These are phyloP conservation scores for Ceratobasidium sp. DNA, from an alignment of 1,284 basidiomycete species.

Conservation along the genomic window DNA sequence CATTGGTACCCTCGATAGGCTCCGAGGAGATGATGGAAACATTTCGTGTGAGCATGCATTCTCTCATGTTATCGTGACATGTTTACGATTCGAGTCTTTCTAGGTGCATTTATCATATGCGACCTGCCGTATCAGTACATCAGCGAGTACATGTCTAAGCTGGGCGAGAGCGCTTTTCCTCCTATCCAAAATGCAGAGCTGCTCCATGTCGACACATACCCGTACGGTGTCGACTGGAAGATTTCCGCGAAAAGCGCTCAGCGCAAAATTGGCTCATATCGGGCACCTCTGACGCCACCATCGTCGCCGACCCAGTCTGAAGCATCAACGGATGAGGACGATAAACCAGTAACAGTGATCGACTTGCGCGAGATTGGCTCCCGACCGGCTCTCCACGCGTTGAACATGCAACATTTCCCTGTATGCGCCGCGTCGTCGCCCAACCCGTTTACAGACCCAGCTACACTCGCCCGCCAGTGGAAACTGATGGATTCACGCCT, in stretches of 20 bases:
- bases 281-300: slow-evolving; percentile 25
- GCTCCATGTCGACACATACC: slow-evolving; percentile 25
- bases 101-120: slow-evolving; percentile 41
- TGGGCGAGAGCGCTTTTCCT: slow-evolving; percentile 23
- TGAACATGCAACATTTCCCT: neutral
- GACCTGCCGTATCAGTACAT: slow-evolving; percentile 43
- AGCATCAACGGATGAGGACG: neutral
- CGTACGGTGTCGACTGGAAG: slow-evolving; percentile 38
- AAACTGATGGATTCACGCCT: neutral
- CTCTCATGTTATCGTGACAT: too few species aligned
- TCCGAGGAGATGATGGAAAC: slow-evolving; percentile 6
- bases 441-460: slow-evolving; percentile 25
- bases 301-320: slow-evolving; percentile 27
- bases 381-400: neutral
- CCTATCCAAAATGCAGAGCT: slow-evolving; percentile 41
- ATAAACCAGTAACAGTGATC: slow-evolving; percentile 6
- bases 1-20: slow-evolving; percentile 5
- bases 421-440: neutral
- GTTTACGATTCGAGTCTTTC: neutral
- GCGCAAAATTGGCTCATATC: slow-evolving; percentile 6
- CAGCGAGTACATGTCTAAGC: slow-evolving; percentile 30
- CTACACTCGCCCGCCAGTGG: slow-evolving; percentile 20
- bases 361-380: slow-evolving; percentile 32
- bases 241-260: slow-evolving; percentile 24
- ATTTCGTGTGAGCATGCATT: slow-evolving; percentile 35